Percentiles rank a stretch among this genome's conserved stretches.
Conservation (phyloP, 768 basidiomycete species). For the Kwoniella bestiolae region DNA sequence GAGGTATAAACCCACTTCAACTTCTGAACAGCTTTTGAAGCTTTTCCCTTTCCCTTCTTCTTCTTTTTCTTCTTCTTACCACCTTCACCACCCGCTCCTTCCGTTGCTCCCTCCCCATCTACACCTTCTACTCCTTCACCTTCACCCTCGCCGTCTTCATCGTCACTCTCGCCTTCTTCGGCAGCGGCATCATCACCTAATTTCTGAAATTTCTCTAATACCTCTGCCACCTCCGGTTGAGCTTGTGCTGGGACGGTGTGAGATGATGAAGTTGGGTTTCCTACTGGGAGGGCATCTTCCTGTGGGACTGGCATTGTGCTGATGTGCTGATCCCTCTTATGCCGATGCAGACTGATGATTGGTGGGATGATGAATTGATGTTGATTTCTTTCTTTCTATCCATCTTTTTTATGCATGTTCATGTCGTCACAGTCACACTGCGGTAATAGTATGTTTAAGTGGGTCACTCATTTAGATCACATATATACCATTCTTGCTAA, state of each 20-base stretch:
- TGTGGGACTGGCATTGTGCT: constrained; percentile 45
- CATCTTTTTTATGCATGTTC: constrained; percentile 6
- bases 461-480: not conserved
- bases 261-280: constrained; percentile 24
- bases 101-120: constrained; percentile 28
- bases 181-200: constrained; percentile 42
- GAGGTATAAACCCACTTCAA: constrained; percentile 50
- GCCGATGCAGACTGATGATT: not conserved
- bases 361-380: not conserved
- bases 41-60: constrained; percentile 80
- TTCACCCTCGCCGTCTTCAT: constrained; percentile 40
- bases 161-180: constrained; percentile 41
- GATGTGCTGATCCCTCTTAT: not conserved
- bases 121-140: constrained; percentile 29
- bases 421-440: not conserved
- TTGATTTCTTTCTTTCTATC: no score
- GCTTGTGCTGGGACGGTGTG: constrained; percentile 19
- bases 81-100: constrained; percentile 48
- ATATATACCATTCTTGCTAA: not conserved
- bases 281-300: constrained; percentile 35
- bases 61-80: constrained; percentile 83
- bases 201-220: constrained; percentile 49
- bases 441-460: not conserved
- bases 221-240: constrained; percentile 31
- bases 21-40: constrained; percentile 60